Conservation (phyloP, 139 green algal species). For the Dunaliella primolecta region DNA sequence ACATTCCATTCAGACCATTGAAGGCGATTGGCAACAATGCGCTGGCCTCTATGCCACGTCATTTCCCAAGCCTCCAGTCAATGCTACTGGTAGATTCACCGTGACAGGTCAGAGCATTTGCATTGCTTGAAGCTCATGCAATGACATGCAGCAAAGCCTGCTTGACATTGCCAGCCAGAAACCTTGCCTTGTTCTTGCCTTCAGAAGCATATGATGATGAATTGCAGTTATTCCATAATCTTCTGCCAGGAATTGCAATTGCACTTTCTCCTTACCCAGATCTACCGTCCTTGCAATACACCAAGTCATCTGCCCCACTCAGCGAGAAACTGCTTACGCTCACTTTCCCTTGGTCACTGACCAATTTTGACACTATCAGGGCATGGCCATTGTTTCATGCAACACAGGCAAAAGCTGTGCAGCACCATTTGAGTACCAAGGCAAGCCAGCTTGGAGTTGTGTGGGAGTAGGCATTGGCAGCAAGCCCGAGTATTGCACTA, state of each 20-base stretch:
- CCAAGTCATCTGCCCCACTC: too few species aligned
- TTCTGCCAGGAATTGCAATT: neutral
- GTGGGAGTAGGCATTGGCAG: neutral
- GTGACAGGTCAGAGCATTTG: neutral
- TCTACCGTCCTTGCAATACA: too few species aligned
- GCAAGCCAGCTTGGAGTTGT: neutral
- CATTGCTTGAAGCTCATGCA: neutral
- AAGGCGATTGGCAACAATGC: conserved; percentile 31
- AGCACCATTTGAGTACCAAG: neutral
- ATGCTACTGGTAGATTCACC: conserved; percentile 10
- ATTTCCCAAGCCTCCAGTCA: conserved; percentile 19
- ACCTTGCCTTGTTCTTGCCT: neutral
- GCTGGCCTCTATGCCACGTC: neutral
- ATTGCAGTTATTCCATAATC: neutral
- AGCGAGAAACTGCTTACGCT: neutral
- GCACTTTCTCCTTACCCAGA: too few species aligned
- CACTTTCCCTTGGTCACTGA: too few species aligned
- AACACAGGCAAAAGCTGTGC: neutral
- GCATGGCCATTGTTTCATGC: too few species aligned
- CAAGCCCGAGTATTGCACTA: neutral
- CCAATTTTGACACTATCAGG: too few species aligned
- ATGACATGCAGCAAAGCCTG: neutral
- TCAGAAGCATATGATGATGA: too few species aligned
- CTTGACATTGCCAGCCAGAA: neutral
- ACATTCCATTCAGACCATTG: conserved; percentile 2